These are phyloP conservation scores for Tardiomyces digboiensis DNA, from an alignment of 1,139 yeast species.

Conservation along the genomic window DNA sequence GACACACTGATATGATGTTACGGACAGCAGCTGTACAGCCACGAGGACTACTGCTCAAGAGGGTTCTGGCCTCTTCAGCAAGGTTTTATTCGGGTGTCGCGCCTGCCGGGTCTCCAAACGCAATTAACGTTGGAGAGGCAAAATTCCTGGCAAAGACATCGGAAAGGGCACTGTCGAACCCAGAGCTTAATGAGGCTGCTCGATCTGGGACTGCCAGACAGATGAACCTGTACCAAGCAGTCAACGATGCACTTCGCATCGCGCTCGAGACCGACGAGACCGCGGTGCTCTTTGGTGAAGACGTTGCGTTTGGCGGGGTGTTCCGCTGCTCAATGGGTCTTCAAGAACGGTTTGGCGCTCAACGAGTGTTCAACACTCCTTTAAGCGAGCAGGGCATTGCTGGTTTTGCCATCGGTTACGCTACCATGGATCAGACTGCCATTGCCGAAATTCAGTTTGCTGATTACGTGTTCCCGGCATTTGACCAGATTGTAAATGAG, in stretches of 20 bases:
- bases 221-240: constrained; percentile 26
- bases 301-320: constrained; percentile 32
- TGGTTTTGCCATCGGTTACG: constrained; percentile 29
- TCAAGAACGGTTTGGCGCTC: constrained; percentile 28
- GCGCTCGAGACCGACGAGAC: constrained; percentile 27
- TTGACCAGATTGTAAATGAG: constrained; percentile 30
- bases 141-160: constrained; percentile 17
- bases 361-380: constrained; percentile 29
- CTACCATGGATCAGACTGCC: constrained; percentile 28
- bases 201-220: constrained; percentile 15
- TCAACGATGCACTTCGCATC: constrained; percentile 26
- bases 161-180: constrained; percentile 12
- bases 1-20: not conserved
- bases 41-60: no score
- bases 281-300: constrained; percentile 28
- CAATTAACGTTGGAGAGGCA: constrained; percentile 18
- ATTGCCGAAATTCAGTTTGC: constrained; percentile 31
- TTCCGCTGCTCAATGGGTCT: constrained; percentile 30
- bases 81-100: no score
- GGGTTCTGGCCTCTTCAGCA: no score
- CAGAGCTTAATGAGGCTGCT: constrained; percentile 10
- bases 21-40: not conserved
- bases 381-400: constrained; percentile 28
- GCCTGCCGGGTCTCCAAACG: not conserved
- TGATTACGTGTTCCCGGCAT: constrained; percentile 30